Evolutionary conservation across 768 basidiomycete genomes (phyloP), one percentile per base, ranked within the genome.

Genomic region (Boletus reticulatus): DNA sequence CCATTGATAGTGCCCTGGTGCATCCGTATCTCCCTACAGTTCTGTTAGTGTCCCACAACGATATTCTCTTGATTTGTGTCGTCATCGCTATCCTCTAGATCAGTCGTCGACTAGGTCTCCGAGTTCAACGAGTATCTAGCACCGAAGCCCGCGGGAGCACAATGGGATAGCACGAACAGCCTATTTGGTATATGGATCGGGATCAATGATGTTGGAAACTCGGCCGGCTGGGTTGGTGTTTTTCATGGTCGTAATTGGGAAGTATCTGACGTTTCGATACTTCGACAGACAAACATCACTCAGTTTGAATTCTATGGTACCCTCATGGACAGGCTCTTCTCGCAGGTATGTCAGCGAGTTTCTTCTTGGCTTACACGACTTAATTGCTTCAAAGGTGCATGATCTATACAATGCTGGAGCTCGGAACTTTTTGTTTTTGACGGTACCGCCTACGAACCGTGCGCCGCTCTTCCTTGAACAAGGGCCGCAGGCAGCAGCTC

Each of bases 121-220:
- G 66, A 83, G 54, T 88, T 85, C 69, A 69, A 86, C 48, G 61
- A 56, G 17, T 70, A 74, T 9, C 77, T 75, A 1, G 80, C 75
- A 2, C 71, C 61, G 36, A 82, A 81, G 64, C 84, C 84, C 1
- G 66, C 74, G 9, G 71, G 68, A 2, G 78, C 81, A 2, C 77
- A 80, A 0, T 88, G 87, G 87, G 76, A 77, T 22, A 78, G 78
- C 53, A 59, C 64, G 4, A 82, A 87, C 62, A 64, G 84, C 50
- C 61, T 88, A 45, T 88, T 89, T 68, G 81, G 81, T 0, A 68
- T 87, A n/a, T 88, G 79, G 78, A 86, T 89, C 53, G 87, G 87
- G 1, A 83, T 88, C 59, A 88, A 88, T 61, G 87, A 88, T 61
- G 78, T 88, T 32, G 54, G 61, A 29, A 56, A 27, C 38, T 63